Evolutionary conservation across 352 stramenopile genomes (phyloP).

Genomic region (Globisporangium polare): DNA sequence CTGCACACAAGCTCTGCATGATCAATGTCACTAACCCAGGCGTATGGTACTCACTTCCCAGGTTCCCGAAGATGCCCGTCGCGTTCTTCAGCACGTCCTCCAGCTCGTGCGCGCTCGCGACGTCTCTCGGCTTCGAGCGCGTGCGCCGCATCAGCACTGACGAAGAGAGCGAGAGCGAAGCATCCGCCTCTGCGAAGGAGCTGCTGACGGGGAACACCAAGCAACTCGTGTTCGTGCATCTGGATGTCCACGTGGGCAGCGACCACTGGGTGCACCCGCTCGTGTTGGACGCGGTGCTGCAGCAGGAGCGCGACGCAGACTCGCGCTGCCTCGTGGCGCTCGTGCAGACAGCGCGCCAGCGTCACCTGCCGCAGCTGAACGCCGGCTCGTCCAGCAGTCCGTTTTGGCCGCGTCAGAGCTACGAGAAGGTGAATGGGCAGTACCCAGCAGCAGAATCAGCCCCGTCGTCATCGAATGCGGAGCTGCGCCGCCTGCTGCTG

Average conservation of each 20-base stretch:
- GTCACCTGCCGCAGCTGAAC: conserved; percentile 18
- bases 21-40: too few species aligned
- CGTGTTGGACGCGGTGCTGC: conserved; percentile 27
- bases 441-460: conserved; percentile 21
- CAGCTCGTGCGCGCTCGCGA: conserved; percentile 24
- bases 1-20: too few species aligned
- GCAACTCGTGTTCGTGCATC: conserved; percentile 54
- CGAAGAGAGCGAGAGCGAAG: conserved; percentile 7
- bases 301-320: conserved; percentile 25
- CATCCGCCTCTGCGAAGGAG: conserved; percentile 7
- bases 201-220: conserved; percentile 36
- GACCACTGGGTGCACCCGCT: conserved; percentile 47
- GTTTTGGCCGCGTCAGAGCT: conserved; percentile 64
- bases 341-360: conserved; percentile 25
- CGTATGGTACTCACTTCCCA: conserved; percentile 13
- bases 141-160: conserved; percentile 23
- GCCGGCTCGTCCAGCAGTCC: conserved; percentile 13
- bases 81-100: conserved; percentile 51
- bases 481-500: conserved; percentile 40
- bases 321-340: conserved; percentile 45
- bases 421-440: conserved; percentile 49
- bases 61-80: conserved; percentile 59
- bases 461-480: not conserved
- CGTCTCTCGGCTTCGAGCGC: conserved; percentile 26
- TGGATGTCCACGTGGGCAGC: conserved; percentile 17